Evolutionary conservation across 2,329 filamentous ascomycete species (phyloP).

Genomic region (Microcyclosporella mali): DNA sequence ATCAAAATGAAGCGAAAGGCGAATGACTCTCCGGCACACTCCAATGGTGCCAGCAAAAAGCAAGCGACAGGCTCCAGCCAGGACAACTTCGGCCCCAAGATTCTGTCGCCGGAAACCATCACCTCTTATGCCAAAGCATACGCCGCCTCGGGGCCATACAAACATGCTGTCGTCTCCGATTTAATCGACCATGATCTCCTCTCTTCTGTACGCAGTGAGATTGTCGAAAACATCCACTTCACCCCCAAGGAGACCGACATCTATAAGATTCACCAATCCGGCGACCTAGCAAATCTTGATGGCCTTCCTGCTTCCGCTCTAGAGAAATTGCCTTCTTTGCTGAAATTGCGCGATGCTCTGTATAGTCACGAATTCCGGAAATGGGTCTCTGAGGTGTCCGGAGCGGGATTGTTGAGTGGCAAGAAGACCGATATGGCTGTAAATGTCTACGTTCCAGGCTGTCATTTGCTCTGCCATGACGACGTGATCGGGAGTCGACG

Average conservation of each 20-base stretch:
- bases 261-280: constrained; percentile 98
- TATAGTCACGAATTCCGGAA: constrained; percentile 86
- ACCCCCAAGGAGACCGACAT: constrained; percentile 99
- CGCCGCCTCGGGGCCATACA: constrained; percentile 65
- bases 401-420: constrained; percentile 79
- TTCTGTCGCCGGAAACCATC: constrained; percentile 58
- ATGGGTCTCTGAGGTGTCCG: constrained; percentile 81
- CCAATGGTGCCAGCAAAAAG: constrained; percentile 38
- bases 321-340: constrained; percentile 78
- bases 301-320: constrained; percentile 83
- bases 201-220: constrained; percentile 79
- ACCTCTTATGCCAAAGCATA: constrained; percentile 57
- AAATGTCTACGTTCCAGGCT: constrained; percentile 95
- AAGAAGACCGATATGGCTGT: constrained; percentile 98
- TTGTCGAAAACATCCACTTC: constrained; percentile 85
- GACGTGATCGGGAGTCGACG: constrained; percentile 96
- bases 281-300: constrained; percentile 92
- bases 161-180: constrained; percentile 80
- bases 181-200: constrained; percentile 77
- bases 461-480: constrained; percentile 92
- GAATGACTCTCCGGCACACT: constrained; percentile 21
- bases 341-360: constrained; percentile 84
- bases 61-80: constrained; percentile 35
- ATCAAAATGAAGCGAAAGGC: constrained; percentile 42
- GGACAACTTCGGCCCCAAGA: constrained; percentile 57